A percentile compares a stretch with the other conserved stretches of the same genome.
Conservation (phyloP, 2,329 filamentous ascomycete species). For the Apiospora aurea region DNA sequence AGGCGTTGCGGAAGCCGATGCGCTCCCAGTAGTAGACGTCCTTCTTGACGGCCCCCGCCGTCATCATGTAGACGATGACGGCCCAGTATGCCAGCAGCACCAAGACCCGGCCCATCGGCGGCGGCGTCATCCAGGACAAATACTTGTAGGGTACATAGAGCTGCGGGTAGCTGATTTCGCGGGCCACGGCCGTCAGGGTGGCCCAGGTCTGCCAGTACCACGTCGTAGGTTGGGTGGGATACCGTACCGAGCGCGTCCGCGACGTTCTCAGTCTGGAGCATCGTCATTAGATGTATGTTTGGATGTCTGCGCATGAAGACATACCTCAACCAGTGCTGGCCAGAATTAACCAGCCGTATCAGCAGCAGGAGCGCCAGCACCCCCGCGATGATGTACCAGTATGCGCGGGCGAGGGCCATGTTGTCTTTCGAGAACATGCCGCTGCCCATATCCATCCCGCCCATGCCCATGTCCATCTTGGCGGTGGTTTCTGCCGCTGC, state of each 20-base stretch:
- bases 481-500: not conserved
- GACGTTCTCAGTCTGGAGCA: conserved; percentile 53
- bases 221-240: conserved; percentile 60
- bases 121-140: conserved; percentile 64
- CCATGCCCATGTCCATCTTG: conserved; percentile 37
- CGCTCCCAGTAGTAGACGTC: conserved; percentile 69
- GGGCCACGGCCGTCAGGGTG: conserved; percentile 62
- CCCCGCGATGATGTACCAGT: conserved; percentile 65
- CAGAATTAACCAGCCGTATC: conserved; percentile 52
- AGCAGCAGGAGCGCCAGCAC: conserved; percentile 51
- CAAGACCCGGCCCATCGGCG: conserved; percentile 62
- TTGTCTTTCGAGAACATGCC: conserved; percentile 54
- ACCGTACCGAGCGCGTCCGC: conserved; percentile 50
- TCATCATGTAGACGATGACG: conserved; percentile 65
- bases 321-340: conserved; percentile 52
- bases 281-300: conserved; percentile 2
- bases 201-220: conserved; percentile 60
- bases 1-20: conserved; percentile 72
- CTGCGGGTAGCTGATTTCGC: conserved; percentile 65
- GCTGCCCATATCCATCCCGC: conserved; percentile 39
- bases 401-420: conserved; percentile 59
- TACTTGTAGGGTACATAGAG: conserved; percentile 54
- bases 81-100: conserved; percentile 64
- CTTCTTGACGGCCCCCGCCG: conserved; percentile 52
- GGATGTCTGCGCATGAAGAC: not conserved